A percentile compares a stretch with the other conserved stretches of the same genome.
Conservation (phyloP, 1,284 basidiomycete genomes). For the Ceraceosorus guamensis region DNA sequence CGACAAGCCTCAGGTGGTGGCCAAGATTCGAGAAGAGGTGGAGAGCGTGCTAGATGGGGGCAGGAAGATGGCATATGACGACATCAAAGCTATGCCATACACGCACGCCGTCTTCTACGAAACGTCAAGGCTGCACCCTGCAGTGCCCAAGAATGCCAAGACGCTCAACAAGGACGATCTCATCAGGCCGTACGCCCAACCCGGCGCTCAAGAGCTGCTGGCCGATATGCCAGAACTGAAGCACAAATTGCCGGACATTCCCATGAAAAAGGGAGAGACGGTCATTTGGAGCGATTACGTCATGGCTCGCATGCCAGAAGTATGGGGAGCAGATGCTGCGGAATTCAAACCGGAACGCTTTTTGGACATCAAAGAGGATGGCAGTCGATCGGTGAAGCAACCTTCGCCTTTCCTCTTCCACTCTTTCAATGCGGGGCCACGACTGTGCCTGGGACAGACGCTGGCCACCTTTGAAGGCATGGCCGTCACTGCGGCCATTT, state of each 20-base stretch:
- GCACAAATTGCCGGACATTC: constrained; percentile 12
- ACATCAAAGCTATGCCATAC: constrained; percentile 28
- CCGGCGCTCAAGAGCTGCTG: constrained; percentile 23
- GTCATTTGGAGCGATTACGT: constrained; percentile 28
- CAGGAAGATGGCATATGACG: constrained; percentile 25
- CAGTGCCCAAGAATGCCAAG: constrained; percentile 38
- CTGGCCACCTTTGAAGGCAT: constrained; percentile 35
- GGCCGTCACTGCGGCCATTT: constrained; percentile 21
- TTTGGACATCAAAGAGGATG: constrained; percentile 35
- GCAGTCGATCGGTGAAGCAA: constrained; percentile 50
- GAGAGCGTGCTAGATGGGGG: constrained; percentile 15
- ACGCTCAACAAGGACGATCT: constrained; percentile 29
- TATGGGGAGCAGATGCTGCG: constrained; percentile 41
- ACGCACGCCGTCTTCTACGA: constrained; percentile 34
- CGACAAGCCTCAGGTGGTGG: constrained; percentile 21
- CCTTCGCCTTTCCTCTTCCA: constrained; percentile 42
- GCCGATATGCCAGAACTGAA: constrained; percentile 6
- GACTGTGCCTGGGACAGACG: constrained; percentile 46
- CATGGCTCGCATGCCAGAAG: constrained; percentile 37
- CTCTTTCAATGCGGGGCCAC: constrained; percentile 41
- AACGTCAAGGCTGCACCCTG: constrained; percentile 22
- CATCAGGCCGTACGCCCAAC: constrained; percentile 22
- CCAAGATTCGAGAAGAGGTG: constrained; percentile 24
- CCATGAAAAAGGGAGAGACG: constrained; percentile 24
- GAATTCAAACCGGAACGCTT: constrained; percentile 43